Conservation (phyloP, 495 filamentous ascomycete genomes). For the Barbatosphaeria neglecta region DNA sequence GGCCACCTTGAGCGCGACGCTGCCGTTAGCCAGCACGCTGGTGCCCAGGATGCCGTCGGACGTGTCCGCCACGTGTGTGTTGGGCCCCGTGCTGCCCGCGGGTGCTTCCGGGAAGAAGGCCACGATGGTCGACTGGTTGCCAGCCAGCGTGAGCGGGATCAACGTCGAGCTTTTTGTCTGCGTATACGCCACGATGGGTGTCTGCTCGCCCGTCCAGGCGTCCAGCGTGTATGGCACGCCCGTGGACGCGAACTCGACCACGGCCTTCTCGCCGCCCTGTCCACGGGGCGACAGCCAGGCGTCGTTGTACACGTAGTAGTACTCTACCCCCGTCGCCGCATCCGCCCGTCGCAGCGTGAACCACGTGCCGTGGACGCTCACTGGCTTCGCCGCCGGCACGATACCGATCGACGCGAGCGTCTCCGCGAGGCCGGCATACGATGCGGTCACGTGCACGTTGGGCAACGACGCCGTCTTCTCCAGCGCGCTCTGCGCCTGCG, state of each 20-base stretch:
- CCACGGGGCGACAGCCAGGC: background rate
- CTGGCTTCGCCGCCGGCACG: background rate
- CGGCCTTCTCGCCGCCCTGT: background rate
- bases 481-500: background rate
- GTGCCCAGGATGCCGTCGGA: background rate
- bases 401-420: background rate
- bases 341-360: background rate
- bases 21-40: background rate
- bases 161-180: background rate
- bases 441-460: background rate
- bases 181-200: background rate
- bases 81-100: background rate
- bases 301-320: slow-evolving; percentile 1
- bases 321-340: background rate
- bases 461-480: background rate
- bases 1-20: background rate
- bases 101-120: background rate
- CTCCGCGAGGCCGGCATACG: background rate
- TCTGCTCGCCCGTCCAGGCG: slow-evolving; percentile 1
- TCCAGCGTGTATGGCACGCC: background rate
- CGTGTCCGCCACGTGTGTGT: background rate
- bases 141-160: background rate
- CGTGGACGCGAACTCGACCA: background rate
- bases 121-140: background rate
- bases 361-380: background rate